Percentiles rank a stretch among this genome's conserved stretches.
These are phyloP conservation scores for Aspergillus bridgeri DNA, from an alignment of 495 filamentous ascomycete genomes.

Conservation along the genomic window DNA sequence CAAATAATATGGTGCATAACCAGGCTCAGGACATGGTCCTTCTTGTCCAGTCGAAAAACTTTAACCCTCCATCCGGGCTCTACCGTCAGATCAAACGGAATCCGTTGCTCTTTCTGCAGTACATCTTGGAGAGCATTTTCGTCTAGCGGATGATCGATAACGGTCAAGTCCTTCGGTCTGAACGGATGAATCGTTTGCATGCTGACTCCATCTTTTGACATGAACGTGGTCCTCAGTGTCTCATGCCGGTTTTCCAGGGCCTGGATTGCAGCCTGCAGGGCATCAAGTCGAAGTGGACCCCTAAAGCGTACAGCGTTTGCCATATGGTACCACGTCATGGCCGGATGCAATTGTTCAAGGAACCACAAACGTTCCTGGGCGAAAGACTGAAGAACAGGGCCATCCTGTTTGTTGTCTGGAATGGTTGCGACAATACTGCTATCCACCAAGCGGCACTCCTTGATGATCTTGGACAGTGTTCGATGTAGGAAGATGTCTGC, in stretches of 20 bases:
- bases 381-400: too few relatives aligned
- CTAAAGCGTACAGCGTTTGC: neutral
- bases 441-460: too few relatives aligned
- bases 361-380: slow-evolving; percentile 3
- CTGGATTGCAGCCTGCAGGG: neutral
- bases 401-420: too few relatives aligned
- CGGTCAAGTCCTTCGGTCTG: neutral
- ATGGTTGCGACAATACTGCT: too few relatives aligned
- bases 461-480: too few relatives aligned
- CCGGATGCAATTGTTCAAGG: neutral
- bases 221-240: slow-evolving; percentile 4
- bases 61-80: slow-evolving; percentile 1
- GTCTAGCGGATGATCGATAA: too few relatives aligned
- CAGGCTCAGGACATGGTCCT: neutral
- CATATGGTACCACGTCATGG: neutral
- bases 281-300: neutral
- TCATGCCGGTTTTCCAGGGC: neutral
- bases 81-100: neutral
- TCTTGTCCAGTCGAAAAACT: neutral
- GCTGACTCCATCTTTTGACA: neutral
- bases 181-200: neutral
- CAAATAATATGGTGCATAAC: slow-evolving; percentile 6
- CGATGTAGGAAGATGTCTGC: too few relatives aligned
- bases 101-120: neutral
- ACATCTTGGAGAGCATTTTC: too few relatives aligned